Conservation (phyloP, 2,329 filamentous ascomycete species). For the Penicillium sp. region DNA sequence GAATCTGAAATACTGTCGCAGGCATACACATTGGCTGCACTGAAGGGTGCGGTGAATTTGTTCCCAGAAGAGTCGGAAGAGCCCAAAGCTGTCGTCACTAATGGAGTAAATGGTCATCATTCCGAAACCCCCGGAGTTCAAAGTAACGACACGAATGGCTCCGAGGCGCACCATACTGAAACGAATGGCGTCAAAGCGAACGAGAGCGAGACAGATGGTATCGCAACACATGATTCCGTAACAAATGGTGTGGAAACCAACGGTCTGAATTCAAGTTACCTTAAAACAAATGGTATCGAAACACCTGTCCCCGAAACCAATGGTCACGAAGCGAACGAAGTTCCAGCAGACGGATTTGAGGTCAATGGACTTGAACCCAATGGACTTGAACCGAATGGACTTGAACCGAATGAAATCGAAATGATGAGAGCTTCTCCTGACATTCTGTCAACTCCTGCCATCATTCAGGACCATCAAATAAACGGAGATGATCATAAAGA, state of each 20-base stretch:
- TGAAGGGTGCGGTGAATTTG: slow-evolving; percentile 1
- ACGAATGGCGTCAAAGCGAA: neutral
- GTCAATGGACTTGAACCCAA: neutral
- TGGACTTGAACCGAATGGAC: neutral
- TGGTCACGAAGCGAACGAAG: no score
- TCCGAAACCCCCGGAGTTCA: neutral
- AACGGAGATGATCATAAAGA: neutral
- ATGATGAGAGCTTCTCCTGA: neutral
- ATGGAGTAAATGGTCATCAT: neutral
- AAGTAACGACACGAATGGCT: neutral
- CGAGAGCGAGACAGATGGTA: neutral
- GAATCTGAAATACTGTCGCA: slow-evolving; percentile 21
- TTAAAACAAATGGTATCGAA: no score
- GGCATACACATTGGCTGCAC: slow-evolving; percentile 31
- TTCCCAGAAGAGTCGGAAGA: neutral
- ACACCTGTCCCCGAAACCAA: no score
- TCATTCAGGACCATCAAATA: neutral
- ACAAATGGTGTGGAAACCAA: neutral
- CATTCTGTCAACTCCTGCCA: neutral
- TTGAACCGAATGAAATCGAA: neutral
- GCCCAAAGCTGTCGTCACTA: neutral
- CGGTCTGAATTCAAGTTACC: no score
- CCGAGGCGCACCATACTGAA: neutral
- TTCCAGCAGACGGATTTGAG: no score
- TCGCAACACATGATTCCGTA: neutral